Conservation (phyloP, 2,329 filamentous ascomycete species). For the Aspergillus jensenii region DNA sequence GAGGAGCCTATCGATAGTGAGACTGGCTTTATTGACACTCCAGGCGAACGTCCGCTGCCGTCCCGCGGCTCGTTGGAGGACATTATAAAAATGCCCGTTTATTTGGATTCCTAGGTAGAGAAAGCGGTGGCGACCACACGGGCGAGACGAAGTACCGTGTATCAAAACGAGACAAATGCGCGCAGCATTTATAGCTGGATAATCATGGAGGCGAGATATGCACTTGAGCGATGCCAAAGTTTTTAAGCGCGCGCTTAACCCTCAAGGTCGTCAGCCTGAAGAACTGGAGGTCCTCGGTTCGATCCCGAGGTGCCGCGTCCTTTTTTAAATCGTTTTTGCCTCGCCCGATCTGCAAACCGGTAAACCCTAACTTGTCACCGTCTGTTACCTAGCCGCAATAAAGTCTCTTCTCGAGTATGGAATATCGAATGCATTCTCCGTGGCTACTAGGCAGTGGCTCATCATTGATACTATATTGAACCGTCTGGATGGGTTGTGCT, state of each 20-base stretch:
- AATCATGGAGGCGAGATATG: background rate
- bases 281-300: background rate
- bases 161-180: background rate
- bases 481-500: too few relatives aligned
- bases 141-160: background rate
- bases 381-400: too few relatives aligned
- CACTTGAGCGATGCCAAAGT: slow-evolving; percentile 10
- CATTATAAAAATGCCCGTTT: slow-evolving; percentile 9
- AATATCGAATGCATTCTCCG: too few relatives aligned
- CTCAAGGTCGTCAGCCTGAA: background rate
- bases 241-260: slow-evolving; percentile 21
- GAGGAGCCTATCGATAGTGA: slow-evolving; percentile 39
- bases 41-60: slow-evolving; percentile 8
- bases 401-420: too few relatives aligned
- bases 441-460: too few relatives aligned
- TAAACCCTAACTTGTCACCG: too few relatives aligned
- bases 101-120: background rate
- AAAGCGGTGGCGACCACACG: too few relatives aligned
- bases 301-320: background rate
- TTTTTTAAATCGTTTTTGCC: background rate
- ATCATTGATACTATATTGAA: too few relatives aligned
- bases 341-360: too few relatives aligned
- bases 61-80: slow-evolving; percentile 16
- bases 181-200: background rate
- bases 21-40: slow-evolving; percentile 33